Percentiles rank a stretch among this genome's conserved stretches.
These are phyloP conservation scores for Dissophora globulifera DNA, from an alignment of 192 early-diverging fungal species.

Conservation along the genomic window DNA sequence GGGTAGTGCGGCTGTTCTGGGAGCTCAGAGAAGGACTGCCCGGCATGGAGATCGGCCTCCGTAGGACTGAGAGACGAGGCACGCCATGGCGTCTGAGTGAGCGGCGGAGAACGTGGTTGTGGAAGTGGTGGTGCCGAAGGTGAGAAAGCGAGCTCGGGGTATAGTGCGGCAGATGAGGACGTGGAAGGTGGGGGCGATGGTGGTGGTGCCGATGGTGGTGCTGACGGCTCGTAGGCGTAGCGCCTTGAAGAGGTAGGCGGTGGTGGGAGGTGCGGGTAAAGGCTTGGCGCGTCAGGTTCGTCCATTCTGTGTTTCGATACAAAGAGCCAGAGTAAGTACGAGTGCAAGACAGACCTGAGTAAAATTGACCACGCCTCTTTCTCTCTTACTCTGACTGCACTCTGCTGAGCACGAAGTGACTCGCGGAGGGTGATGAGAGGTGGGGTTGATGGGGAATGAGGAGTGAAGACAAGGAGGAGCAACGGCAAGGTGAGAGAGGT, in stretches of 20 bases:
- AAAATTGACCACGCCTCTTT: too few relatives aligned
- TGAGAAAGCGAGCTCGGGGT: constrained; percentile 17
- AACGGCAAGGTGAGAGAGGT: neutral
- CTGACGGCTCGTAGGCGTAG: constrained; percentile 24
- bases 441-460: neutral
- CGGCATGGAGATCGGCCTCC: constrained; percentile 13
- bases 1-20: constrained; percentile 19
- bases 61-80: constrained; percentile 1
- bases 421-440: neutral
- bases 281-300: neutral
- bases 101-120: neutral
- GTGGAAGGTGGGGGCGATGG: constrained; percentile 13
- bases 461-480: neutral
- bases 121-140: constrained; percentile 1
- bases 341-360: too few relatives aligned
- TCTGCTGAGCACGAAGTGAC: too few relatives aligned
- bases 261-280: constrained; percentile 14
- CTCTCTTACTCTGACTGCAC: too few relatives aligned
- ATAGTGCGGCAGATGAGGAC: constrained; percentile 8
- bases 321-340: too few relatives aligned
- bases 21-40: constrained; percentile 3
- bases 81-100: constrained; percentile 9
- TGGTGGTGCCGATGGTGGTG: constrained; percentile 11
- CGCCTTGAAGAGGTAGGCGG: constrained; percentile 9
- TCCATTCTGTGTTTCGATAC: neutral